A percentile compares a stretch with the other conserved stretches of the same genome.
phyloP scores from a whole-genome alignment of 768 basidiomycete species.

The Pulveroboletus sp. region DNA sequence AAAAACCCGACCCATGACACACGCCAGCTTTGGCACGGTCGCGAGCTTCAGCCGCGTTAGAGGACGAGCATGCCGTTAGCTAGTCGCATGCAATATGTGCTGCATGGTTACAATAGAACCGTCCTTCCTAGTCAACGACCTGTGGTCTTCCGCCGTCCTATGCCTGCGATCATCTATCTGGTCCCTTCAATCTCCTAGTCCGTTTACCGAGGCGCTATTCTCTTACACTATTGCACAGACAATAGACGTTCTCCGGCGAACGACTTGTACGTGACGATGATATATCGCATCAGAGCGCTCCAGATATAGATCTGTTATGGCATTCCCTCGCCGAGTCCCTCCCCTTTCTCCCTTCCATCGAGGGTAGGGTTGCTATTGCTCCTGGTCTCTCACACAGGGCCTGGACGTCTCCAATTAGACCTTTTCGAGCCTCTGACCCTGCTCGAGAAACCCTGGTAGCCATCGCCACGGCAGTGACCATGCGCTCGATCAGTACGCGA shows the following conservation, averaged over 20 bases:
- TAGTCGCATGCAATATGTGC: constrained; percentile 4
- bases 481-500: constrained; percentile 15
- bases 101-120: constrained; percentile 10
- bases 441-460: constrained; percentile 13
- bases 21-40: constrained; percentile 1
- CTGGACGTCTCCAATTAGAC: constrained; percentile 17
- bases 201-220: constrained; percentile 20
- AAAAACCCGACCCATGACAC: constrained; percentile 28
- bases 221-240: constrained; percentile 17
- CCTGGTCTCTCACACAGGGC: constrained; percentile 12
- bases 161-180: constrained; percentile 16
- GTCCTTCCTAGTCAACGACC: constrained; percentile 5
- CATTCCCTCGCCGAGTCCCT: constrained; percentile 16
- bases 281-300: constrained; percentile 13
- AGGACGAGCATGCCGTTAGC: constrained; percentile 9
- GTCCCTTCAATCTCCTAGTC: constrained; percentile 25
- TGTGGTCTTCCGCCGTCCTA: constrained; percentile 6
- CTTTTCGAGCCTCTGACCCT: constrained; percentile 14
- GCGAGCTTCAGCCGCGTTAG: constrained; percentile 4
- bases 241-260: constrained; percentile 17
- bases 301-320: constrained; percentile 22
- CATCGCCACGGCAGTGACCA: constrained; percentile 17
- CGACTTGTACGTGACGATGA: constrained; percentile 17
- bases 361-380: constrained; percentile 5
- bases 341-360: constrained; percentile 25